These are phyloP conservation scores for Plantago ovata DNA, from an alignment of 257 asterid genomes.

Conservation along the genomic window DNA sequence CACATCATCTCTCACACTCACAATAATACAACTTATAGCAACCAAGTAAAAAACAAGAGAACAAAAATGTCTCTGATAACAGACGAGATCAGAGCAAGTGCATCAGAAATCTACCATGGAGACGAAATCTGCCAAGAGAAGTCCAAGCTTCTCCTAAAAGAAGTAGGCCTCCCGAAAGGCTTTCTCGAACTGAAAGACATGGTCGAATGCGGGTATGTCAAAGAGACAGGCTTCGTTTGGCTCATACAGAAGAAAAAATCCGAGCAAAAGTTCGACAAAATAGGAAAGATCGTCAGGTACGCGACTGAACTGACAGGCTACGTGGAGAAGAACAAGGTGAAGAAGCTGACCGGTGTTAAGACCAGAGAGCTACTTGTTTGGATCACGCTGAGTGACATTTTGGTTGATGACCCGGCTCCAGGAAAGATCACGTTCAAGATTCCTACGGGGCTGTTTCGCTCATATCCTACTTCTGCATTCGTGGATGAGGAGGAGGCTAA, in stretches of 20 bases:
- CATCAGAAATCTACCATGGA: conserved; percentile 33
- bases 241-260: conserved; percentile 28
- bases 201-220: conserved; percentile 29
- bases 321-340: conserved; percentile 27
- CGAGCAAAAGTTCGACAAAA: conserved; percentile 27
- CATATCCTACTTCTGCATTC: conserved; percentile 27
- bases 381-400: conserved; percentile 23
- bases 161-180: conserved; percentile 30
- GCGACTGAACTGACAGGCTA: conserved; percentile 31
- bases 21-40: not conserved
- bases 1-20: not conserved
- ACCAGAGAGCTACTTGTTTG: conserved; percentile 31
- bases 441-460: conserved; percentile 24
- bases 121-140: conserved; percentile 34
- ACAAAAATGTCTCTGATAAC: conserved; percentile 14
- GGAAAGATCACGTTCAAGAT: conserved; percentile 31
- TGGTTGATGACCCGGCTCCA: conserved; percentile 18
- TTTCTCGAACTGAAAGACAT: conserved; percentile 35
- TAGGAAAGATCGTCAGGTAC: conserved; percentile 21
- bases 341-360: conserved; percentile 33
- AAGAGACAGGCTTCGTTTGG: conserved; percentile 36
- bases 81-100: conserved; percentile 8
- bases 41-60: not conserved
- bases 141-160: conserved; percentile 24
- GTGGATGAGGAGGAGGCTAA: conserved; percentile 5